Conservation (phyloP, 192 early-diverging fungal genomes). For the Umbelopsis sp. region DNA sequence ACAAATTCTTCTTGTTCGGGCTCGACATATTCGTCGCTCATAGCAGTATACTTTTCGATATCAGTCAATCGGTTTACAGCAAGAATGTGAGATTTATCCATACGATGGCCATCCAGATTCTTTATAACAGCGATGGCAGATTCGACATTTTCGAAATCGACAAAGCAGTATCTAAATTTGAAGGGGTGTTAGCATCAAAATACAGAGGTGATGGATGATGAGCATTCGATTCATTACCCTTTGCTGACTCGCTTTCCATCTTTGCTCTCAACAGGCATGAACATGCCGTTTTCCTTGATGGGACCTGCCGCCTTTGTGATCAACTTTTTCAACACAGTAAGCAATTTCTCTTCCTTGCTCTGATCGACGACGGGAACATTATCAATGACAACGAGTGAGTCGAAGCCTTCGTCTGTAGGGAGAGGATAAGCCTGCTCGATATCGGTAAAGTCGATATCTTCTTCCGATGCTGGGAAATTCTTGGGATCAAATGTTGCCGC, state of each 20-base stretch:
- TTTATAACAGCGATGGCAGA: conserved; percentile 80
- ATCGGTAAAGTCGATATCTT: conserved; percentile 91
- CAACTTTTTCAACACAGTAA: conserved; percentile 71
- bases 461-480: conserved; percentile 69
- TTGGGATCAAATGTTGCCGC: conserved; percentile 50
- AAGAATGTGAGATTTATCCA: conserved; percentile 83
- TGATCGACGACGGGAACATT: conserved; percentile 87
- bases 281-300: conserved; percentile 81
- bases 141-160: conserved; percentile 89
- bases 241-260: conserved; percentile 74
- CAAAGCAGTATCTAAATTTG: conserved; percentile 77
- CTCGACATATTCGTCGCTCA: conserved; percentile 75
- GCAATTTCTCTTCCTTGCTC: conserved; percentile 83
- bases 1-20: conserved; percentile 71
- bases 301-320: conserved; percentile 76
- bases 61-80: conserved; percentile 90
- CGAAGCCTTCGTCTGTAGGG: conserved; percentile 72
- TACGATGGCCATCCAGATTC: conserved; percentile 70
- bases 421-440: conserved; percentile 78
- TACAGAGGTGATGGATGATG: not conserved
- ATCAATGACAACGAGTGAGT: conserved; percentile 90
- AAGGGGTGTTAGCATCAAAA: not conserved
- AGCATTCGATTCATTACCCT: conserved; percentile 57
- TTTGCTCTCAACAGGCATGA: conserved; percentile 83
- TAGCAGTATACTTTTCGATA: conserved; percentile 78